phyloP scores from a whole-genome alignment of 148 eudicot species.

The Cornus kousa region DNA sequence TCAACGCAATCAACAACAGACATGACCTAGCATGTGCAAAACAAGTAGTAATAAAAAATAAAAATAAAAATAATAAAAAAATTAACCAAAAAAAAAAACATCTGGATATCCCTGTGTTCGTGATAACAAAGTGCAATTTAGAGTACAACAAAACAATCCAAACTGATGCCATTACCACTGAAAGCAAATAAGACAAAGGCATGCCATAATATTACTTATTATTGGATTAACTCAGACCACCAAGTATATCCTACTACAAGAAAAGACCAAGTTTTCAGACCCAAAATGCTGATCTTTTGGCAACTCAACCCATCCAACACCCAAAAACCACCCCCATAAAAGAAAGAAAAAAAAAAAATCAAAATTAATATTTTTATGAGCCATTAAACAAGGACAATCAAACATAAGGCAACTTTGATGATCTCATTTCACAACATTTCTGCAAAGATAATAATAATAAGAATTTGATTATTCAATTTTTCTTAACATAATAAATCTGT shows the following conservation, averaged over 20 bases:
- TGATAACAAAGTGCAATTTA: not conserved
- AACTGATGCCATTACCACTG: not conserved
- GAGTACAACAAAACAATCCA: not conserved
- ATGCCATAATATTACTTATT: not conserved
- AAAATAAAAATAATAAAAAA: not conserved
- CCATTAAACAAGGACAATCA: not conserved
- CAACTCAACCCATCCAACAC: not conserved
- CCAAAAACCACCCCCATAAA: too few species aligned
- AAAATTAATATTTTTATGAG: not conserved
- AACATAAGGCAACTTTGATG: not conserved
- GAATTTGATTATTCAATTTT: not conserved
- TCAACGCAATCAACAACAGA: not conserved
- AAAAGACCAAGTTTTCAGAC: not conserved
- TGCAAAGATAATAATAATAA: not conserved
- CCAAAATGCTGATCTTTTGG: not conserved
- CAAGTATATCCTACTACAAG: not conserved
- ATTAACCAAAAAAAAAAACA: not conserved
- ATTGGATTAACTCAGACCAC: not conserved
- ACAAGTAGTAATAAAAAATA: not conserved
- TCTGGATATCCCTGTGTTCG: not conserved
- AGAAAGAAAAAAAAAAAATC: too few species aligned
- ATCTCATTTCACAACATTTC: not conserved
- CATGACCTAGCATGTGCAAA: not conserved
- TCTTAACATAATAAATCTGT: not conserved
- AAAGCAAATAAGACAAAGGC: constrained; percentile 2